These are phyloP conservation scores for Barnettozyma salicaria DNA, from an alignment of 805 yeast genomes.

Conservation along the genomic window DNA sequence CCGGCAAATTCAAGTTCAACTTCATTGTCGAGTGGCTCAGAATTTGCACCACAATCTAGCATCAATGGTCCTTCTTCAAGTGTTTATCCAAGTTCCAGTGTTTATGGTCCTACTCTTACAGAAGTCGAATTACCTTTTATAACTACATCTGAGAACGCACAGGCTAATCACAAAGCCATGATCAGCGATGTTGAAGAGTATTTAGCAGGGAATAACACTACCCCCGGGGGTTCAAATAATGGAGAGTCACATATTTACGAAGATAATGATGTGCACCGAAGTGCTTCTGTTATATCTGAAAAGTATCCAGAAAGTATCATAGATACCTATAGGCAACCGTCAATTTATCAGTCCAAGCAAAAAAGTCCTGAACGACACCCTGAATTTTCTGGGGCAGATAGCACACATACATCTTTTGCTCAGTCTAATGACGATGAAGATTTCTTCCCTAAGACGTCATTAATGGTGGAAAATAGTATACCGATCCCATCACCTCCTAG, in stretches of 20 bases:
- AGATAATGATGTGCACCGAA: slow-evolving; percentile 3
- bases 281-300: slow-evolving; percentile 1
- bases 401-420: no score
- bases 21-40: neutral
- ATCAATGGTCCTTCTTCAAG: slow-evolving; percentile 4
- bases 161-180: slow-evolving; percentile 1
- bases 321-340: slow-evolving; percentile 19
- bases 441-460: slow-evolving; percentile 20
- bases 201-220: neutral
- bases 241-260: neutral
- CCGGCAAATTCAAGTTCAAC: slow-evolving; percentile 3
- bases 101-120: slow-evolving; percentile 19
- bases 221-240: slow-evolving; percentile 3
- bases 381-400: neutral
- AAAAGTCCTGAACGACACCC: neutral
- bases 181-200: slow-evolving; percentile 12
- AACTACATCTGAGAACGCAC: no score
- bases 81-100: slow-evolving; percentile 20
- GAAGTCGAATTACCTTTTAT: no score
- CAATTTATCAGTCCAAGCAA: slow-evolving; percentile 8
- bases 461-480: slow-evolving; percentile 7
- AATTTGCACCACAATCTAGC: neutral
- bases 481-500: slow-evolving; percentile 21
- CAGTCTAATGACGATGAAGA: no score
- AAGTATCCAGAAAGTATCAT: slow-evolving; percentile 23